Base-by-base conservation (phyloP, 352 stramenopile genomes). In the Globisporangium camurandrum region DNA sequence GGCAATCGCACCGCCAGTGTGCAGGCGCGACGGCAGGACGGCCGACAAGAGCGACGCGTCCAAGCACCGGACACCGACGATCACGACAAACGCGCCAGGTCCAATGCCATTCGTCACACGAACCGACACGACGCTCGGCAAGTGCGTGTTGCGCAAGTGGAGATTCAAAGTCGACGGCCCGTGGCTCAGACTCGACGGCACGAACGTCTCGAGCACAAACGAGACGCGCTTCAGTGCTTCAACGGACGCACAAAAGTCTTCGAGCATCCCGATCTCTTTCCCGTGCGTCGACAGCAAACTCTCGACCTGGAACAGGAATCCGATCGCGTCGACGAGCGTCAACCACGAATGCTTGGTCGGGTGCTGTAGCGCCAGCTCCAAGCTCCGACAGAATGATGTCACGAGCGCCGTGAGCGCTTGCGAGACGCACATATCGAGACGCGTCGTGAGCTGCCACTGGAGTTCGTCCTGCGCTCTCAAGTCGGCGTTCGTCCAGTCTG, bases 191-290 rank as follows among this genome's bases (percentile, higher is more conserved):
- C n/a, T n/a, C n/a, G n/a, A n/a, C 7, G 79, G 74, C 1, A 76
- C 72, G 1, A 64, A 75, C 14, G 71, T 83, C 46, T 91, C 80
- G 20, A 91, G 58, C 16, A 87, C 68, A 54, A 93, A 82, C 4
- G 59, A 64, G 22, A 89, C 75, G 36, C 75, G 62, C 45, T 75
- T 79, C 38, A 96, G 77, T 20, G 73, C 87, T 27, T 93, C 69
- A 1, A 88, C 71, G 0, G 86, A 83, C 12, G 74, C 81, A 6
- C 72, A 82, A 34, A 95, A 85, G 57, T 97, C 88, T 56, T 95
- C 75, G 3, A 98, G 69, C 95, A 98, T 98, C n/a, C 85, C 88
- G 31, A 96, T 72, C 59, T 98, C 95, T 58, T 98, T 97, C 37
- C 93, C 93, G 17, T 96, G 88, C 19, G 94, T 96, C 47, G 82